Evolutionary conservation across 2,329 filamentous ascomycete genomes (phyloP).

Genomic region (Sarocladium kiliense): DNA sequence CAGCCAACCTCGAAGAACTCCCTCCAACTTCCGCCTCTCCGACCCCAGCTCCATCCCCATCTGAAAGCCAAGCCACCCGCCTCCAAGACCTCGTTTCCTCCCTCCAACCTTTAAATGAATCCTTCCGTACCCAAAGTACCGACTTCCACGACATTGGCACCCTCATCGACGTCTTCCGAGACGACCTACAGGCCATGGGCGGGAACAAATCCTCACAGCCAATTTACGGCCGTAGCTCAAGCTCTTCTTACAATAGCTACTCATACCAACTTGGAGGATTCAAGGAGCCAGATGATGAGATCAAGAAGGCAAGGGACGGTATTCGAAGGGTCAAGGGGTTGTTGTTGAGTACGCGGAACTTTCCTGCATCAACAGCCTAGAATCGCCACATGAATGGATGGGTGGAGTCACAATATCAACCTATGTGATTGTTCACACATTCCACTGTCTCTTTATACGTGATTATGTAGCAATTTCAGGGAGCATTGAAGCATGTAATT

Average conservation of each 20-base stretch:
- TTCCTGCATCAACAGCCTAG: constrained; percentile 45
- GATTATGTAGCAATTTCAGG: too few relatives aligned
- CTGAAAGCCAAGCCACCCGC: constrained; percentile 34
- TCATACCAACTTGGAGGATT: constrained; percentile 23
- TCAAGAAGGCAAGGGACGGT: constrained; percentile 66
- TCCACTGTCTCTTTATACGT: too few relatives aligned
- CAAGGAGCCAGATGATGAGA: constrained; percentile 61
- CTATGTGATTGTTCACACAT: too few relatives aligned
- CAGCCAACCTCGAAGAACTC: constrained; percentile 35
- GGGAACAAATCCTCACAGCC: constrained; percentile 22
- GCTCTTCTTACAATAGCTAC: constrained; percentile 21
- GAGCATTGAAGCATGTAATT: too few relatives aligned
- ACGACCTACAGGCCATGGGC: constrained; percentile 60
- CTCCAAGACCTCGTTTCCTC: constrained; percentile 37
- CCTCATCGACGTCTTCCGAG: constrained; percentile 52
- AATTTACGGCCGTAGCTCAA: neutral
- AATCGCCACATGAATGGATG: too few relatives aligned
- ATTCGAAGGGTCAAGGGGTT: constrained; percentile 78
- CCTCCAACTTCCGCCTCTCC: constrained; percentile 9
- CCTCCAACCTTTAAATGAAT: constrained; percentile 37
- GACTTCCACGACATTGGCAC: constrained; percentile 46
- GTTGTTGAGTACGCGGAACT: constrained; percentile 68
- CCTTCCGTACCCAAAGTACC: constrained; percentile 39
- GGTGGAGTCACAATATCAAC: too few relatives aligned
- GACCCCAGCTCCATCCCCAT: constrained; percentile 1